A percentile compares a stretch with the other conserved stretches of the same genome.
Evolutionary conservation across 2,329 filamentous ascomycete genomes (phyloP).

Genomic region (Tolypocladium tropicale): DNA sequence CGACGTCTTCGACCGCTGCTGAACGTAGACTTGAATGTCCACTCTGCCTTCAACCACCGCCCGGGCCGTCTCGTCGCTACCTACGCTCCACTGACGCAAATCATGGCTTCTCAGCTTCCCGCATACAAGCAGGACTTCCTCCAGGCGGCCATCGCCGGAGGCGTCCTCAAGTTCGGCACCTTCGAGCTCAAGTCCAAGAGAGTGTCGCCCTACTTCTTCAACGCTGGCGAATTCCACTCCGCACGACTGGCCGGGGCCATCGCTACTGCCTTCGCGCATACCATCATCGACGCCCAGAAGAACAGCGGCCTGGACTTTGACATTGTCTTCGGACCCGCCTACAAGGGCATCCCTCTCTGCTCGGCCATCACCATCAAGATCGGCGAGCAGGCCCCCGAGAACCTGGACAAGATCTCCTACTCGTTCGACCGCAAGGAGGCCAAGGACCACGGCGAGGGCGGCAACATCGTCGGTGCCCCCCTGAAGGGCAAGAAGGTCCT

Average conservation of each 20-base stretch:
- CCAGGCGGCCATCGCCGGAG: conserved; percentile 54
- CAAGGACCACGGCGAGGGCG: conserved; percentile 92
- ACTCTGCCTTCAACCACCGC: no score
- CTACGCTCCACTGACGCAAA: neutral
- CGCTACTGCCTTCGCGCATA: conserved; percentile 67
- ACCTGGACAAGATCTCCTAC: conserved; percentile 65
- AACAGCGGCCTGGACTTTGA: conserved; percentile 52
- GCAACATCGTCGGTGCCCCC: conserved; percentile 79
- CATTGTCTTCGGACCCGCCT: conserved; percentile 85
- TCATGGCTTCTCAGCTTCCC: conserved; percentile 30
- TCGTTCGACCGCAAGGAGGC: conserved; percentile 93
- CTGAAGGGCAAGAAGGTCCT: conserved; percentile 78
- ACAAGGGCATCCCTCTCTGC: conserved; percentile 93
- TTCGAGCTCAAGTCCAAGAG: conserved; percentile 91
- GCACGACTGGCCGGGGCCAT: conserved; percentile 69
- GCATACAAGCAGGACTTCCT: conserved; percentile 67
- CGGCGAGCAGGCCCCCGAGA: conserved; percentile 52
- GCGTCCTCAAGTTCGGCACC: conserved; percentile 69
- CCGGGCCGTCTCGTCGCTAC: neutral
- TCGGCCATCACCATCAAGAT: conserved; percentile 69
- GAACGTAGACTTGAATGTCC: neutral
- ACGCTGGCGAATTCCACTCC: conserved; percentile 82
- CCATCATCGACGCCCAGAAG: conserved; percentile 40
- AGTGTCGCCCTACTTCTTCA: conserved; percentile 94
- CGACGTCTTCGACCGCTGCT: neutral